Percentiles rank a stretch among this genome's conserved stretches.
phyloP scores from a whole-genome alignment of 331 rosid species.

The Rhamnella rubrinervis region DNA sequence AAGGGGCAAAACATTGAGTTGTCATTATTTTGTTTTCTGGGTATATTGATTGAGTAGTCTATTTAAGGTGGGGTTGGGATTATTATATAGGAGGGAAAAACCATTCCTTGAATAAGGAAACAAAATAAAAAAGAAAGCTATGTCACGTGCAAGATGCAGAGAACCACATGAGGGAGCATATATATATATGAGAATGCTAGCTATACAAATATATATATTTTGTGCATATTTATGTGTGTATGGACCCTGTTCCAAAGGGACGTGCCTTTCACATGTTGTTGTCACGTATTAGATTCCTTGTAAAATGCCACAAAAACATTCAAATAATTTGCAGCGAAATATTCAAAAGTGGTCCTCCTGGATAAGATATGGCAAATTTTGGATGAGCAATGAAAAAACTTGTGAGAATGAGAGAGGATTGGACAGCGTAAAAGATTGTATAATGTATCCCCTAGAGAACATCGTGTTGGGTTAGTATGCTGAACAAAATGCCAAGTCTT shows the following conservation, averaged over 20 bases:
- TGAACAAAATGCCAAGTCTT: not conserved
- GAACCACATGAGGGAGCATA: slow-evolving; percentile 5
- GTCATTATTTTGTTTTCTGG: slow-evolving; percentile 1
- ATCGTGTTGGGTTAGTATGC: not conserved
- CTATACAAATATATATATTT: not conserved
- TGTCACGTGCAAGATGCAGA: slow-evolving; percentile 28
- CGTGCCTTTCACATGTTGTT: slow-evolving; percentile 16
- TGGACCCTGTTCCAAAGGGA: slow-evolving; percentile 20
- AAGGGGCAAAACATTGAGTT: not conserved
- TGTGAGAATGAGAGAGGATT: not conserved
- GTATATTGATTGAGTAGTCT: slow-evolving; percentile 31
- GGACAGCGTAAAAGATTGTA: not conserved
- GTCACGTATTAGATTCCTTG: slow-evolving; percentile 13
- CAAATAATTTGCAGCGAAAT: slow-evolving; percentile 11
- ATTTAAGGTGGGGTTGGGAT: slow-evolving; percentile 34
- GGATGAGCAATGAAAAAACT: not conserved
- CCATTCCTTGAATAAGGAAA: slow-evolving; percentile 29
- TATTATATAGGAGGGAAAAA: slow-evolving; percentile 7
- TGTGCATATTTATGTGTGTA: not conserved
- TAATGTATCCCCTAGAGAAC: slow-evolving; percentile 2
- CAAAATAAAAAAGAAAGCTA: slow-evolving; percentile 16
- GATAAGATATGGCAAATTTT: slow-evolving; percentile 23
- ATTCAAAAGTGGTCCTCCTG: slow-evolving; percentile 36
- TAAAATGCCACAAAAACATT: slow-evolving; percentile 1
- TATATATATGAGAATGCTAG: not conserved